Conservation (phyloP, 192 early-diverging fungal species). For the Diversispora epigaea region DNA sequence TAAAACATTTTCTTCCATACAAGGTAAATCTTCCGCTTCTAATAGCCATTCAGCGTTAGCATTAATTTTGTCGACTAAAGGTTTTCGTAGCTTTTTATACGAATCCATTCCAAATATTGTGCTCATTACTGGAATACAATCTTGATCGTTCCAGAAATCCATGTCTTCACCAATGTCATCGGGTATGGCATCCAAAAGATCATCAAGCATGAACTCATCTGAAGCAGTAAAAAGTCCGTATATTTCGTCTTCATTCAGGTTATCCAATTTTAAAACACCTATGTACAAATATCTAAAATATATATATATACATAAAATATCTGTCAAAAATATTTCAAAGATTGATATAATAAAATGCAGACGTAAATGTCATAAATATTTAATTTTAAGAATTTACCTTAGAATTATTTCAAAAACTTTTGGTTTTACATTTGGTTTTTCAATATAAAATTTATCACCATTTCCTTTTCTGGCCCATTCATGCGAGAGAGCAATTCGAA, state of each 20-base stretch:
- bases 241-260: neutral
- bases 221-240: neutral
- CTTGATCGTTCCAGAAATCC: slow-evolving; percentile 5
- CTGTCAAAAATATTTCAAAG: no score
- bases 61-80: slow-evolving; percentile 1
- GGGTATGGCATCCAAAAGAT: slow-evolving; percentile 3
- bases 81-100: slow-evolving; percentile 5
- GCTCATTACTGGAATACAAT: slow-evolving; percentile 14
- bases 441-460: neutral
- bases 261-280: neutral
- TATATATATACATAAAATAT: neutral
- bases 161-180: neutral
- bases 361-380: neutral
- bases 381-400: neutral
- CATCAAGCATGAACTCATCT: slow-evolving; percentile 11
- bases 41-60: neutral
- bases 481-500: slow-evolving; percentile 12
- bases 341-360: no score
- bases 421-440: slow-evolving; percentile 21
- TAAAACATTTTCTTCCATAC: slow-evolving; percentile 8
- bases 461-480: slow-evolving; percentile 20
- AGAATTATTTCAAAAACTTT: slow-evolving; percentile 14
- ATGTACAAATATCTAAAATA: slow-evolving; percentile 14
- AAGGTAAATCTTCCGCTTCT: neutral
- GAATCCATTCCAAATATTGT: slow-evolving; percentile 1